These are phyloP conservation scores for Delphinella strobiligena DNA, from an alignment of 2,329 filamentous ascomycete species.

Conservation along the genomic window DNA sequence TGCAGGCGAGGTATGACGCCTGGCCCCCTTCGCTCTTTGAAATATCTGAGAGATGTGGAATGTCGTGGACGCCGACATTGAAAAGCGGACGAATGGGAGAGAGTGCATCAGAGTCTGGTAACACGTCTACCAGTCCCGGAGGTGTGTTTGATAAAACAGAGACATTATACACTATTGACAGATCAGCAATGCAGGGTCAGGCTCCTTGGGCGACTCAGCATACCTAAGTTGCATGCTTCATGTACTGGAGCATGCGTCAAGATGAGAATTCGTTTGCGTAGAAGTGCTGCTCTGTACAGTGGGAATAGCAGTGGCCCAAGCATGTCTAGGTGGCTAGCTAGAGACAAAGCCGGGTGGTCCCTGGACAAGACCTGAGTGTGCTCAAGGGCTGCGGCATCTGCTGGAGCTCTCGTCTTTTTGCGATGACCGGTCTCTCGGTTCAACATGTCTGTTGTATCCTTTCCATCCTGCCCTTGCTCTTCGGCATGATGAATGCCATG, in stretches of 20 bases:
- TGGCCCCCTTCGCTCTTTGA: conserved; percentile 28
- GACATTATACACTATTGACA: conserved; percentile 68
- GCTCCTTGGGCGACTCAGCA: conserved; percentile 8
- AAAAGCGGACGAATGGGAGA: conserved; percentile 70
- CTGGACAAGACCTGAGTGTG: conserved; percentile 57
- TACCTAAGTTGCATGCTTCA: conserved; percentile 80
- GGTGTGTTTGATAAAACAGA: conserved; percentile 89
- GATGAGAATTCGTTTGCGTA: conserved; percentile 80
- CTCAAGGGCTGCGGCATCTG: conserved; percentile 45
- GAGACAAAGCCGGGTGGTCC: conserved; percentile 76
- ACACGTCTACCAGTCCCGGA: conserved; percentile 53
- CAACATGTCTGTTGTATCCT: conserved; percentile 22
- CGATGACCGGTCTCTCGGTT: conserved; percentile 73
- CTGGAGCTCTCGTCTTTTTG: conserved; percentile 40
- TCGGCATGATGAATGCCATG: conserved; percentile 25
- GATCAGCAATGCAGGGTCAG: conserved; percentile 1
- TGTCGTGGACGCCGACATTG: conserved; percentile 85
- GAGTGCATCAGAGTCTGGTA: conserved; percentile 47
- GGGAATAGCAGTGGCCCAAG: conserved; percentile 91
- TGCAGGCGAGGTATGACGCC: conserved; percentile 80
- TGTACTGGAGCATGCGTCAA: conserved; percentile 79
- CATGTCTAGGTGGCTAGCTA: conserved; percentile 62
- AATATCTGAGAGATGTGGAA: conserved; percentile 60
- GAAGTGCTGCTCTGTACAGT: conserved; percentile 71
- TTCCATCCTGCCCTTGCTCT: conserved; percentile 7